These are phyloP conservation scores for Claviceps cyperi DNA, from an alignment of 2,329 filamentous ascomycete genomes.

Conservation along the genomic window DNA sequence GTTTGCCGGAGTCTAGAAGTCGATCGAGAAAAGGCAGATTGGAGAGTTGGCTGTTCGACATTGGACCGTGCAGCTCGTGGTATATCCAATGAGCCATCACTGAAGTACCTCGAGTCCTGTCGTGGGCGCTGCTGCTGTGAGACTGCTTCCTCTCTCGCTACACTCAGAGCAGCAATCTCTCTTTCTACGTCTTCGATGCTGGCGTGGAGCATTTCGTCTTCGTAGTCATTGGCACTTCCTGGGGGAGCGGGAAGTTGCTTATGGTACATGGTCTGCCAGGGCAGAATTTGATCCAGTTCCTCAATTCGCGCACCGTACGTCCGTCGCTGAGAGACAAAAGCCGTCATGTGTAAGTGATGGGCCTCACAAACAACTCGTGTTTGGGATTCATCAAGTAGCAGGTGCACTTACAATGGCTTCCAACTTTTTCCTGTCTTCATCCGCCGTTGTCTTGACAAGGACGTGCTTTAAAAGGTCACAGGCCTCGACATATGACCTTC, in stretches of 20 bases:
- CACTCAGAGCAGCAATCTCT: constrained; percentile 18
- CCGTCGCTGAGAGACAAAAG: constrained; percentile 41
- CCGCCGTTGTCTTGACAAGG: constrained; percentile 66
- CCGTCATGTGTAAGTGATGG: neutral
- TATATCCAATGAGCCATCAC: constrained; percentile 12
- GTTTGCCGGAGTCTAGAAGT: constrained; percentile 18
- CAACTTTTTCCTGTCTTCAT: constrained; percentile 79
- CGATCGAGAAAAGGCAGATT: constrained; percentile 40
- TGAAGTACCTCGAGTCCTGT: constrained; percentile 9
- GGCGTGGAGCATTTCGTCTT: constrained; percentile 2
- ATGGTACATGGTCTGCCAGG: constrained; percentile 37
- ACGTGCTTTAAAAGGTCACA: constrained; percentile 81
- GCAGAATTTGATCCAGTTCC: constrained; percentile 62
- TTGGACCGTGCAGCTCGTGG: constrained; percentile 7
- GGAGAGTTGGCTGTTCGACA: constrained; percentile 21
- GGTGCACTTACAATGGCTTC: constrained; percentile 69
- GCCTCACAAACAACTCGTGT: neutral
- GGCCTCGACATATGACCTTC: constrained; percentile 81
- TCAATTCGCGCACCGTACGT: constrained; percentile 85
- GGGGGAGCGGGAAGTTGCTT: constrained; percentile 65
- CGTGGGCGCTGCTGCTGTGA: constrained; percentile 10
- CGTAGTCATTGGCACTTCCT: constrained; percentile 32
- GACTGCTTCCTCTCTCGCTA: constrained; percentile 16
- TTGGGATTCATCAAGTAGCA: neutral
- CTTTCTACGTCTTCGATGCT: constrained; percentile 1